phyloP scores from a whole-genome alignment of 805 yeast species.

The Kodamaea laetipori region DNA sequence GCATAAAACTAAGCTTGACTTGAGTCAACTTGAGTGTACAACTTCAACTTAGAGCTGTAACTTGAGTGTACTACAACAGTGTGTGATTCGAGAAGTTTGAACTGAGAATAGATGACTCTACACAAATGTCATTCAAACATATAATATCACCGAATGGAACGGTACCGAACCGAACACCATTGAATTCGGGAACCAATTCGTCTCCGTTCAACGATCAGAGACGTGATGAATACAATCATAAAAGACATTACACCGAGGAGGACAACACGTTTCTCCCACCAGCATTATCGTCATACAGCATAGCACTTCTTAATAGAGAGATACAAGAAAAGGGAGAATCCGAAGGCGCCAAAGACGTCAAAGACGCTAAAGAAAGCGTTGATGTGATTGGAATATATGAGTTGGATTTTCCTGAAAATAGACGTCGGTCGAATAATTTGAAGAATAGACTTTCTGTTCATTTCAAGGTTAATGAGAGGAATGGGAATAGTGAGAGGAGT shows the following conservation, averaged over 20 bases:
- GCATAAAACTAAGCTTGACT: too few relatives aligned
- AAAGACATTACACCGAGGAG: conserved; percentile 33
- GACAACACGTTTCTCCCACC: conserved; percentile 61
- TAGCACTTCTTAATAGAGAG: conserved; percentile 48
- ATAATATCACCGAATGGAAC: conserved; percentile 11
- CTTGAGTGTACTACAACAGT: too few relatives aligned
- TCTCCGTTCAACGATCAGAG: conserved; percentile 5
- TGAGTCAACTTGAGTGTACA: too few relatives aligned
- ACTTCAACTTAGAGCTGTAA: too few relatives aligned
- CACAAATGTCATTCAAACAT: conserved; percentile 12
- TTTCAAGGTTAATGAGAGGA: conserved; percentile 17
- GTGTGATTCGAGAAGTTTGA: too few relatives aligned
- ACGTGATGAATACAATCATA: conserved; percentile 7
- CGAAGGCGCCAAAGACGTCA: too few relatives aligned
- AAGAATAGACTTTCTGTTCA: conserved; percentile 38
- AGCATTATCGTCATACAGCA: conserved; percentile 58
- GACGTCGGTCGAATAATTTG: conserved; percentile 18
- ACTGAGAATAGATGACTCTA: not conserved
- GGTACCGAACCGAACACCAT: conserved; percentile 1
- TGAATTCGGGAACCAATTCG: not conserved
- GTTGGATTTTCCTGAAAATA: conserved; percentile 32
- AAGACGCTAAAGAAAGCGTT: conserved; percentile 7
- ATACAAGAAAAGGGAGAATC: conserved; percentile 9
- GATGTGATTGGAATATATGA: conserved; percentile 34
- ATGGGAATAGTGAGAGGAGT: conserved; percentile 1